Evolutionary conservation across 2,329 filamentous ascomycete species (phyloP), one percentile per base, ranked within the genome.

Genomic region (Penicillium sp.): DNA sequence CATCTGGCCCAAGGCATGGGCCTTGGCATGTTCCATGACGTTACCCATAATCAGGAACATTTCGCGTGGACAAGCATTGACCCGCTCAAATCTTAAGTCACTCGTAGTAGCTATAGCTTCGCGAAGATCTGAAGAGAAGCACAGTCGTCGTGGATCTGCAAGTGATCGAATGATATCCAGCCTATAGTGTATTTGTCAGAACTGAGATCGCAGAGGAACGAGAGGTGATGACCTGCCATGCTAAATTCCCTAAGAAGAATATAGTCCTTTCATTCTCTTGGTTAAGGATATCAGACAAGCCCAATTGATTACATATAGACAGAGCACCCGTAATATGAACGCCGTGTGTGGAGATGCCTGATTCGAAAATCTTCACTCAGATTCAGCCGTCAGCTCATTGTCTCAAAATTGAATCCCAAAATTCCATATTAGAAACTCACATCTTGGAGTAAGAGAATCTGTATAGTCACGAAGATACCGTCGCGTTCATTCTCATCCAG

Each of bases 261-360:
- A 69, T 57, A 0, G 67, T 66, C 7, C 67, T 57, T 27, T 64
- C 61, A 10, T 66, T 60, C n/a, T 61, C 55, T 11, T 57, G 49
- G 16, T 57, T 61, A 13, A 70, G 55, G 7, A 48, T 58, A 26
- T 68, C 61, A 7, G 57, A 52, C 7, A 69, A 56, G 18, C 61
- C 52, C 7, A 70, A 42, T 9, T 64, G 62, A 32, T 65, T 67
- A 45, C 67, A 70, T 13, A 70, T 67, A 1, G 68, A 70, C 59
- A 70, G 61, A 1, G 68, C 67, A 7, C 68, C 68, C 2, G 67
- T 69, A 10, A 70, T 70, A 45, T 70, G 68, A 35, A 63, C 67
- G 1, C 68, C 68, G 38, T 70, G 68, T 1, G 57, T 61, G 3
- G 68, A 70, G 7, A 70, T 61, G 9, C 68, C 67, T 1, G 68